These are phyloP conservation scores for Cyphellophora europaea DNA, from an alignment of 2,329 filamentous ascomycete genomes.

Conservation along the genomic window DNA sequence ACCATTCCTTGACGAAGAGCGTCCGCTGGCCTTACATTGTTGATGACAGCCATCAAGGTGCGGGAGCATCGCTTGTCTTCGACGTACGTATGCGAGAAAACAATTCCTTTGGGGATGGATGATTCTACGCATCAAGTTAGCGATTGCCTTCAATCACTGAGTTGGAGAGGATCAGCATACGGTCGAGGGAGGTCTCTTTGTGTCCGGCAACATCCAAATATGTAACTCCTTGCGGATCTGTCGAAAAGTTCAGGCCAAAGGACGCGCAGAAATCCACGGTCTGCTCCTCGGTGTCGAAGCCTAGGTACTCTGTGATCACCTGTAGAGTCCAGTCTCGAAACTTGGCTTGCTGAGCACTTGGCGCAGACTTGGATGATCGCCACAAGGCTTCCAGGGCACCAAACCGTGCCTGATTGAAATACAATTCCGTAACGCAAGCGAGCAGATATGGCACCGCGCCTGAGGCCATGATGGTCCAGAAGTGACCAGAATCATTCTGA, in stretches of 20 bases:
- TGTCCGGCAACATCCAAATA: constrained; percentile 42
- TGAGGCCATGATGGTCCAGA: constrained; percentile 49
- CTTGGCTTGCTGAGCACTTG: constrained; percentile 36
- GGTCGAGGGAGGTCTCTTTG: constrained; percentile 37
- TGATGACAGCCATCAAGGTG: constrained; percentile 47
- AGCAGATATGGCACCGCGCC: constrained; percentile 50
- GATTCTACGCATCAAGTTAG: constrained; percentile 15
- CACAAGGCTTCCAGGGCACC: constrained; percentile 46
- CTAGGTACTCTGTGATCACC: constrained; percentile 41
- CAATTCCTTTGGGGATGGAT: constrained; percentile 30
- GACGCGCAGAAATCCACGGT: constrained; percentile 44
- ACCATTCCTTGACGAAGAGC: constrained; percentile 42
- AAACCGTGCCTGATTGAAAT: constrained; percentile 50
- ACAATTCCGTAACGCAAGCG: constrained; percentile 55
- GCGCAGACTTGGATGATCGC: constrained; percentile 41
- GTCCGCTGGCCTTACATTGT: constrained; percentile 44
- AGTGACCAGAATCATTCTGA: constrained; percentile 48
- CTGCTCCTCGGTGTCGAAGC: constrained; percentile 47
- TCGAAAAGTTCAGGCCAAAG: constrained; percentile 41
- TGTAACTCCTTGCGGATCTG: constrained; percentile 33
- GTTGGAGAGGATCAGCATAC: constrained; percentile 24
- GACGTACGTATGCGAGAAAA: constrained; percentile 44
- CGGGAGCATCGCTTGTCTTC: constrained; percentile 50
- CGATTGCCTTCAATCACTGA: constrained; percentile 18
- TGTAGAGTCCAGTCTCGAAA: constrained; percentile 49